These are phyloP conservation scores for Fusarium hainanense DNA, from an alignment of 2,329 filamentous ascomycete species.

Conservation along the genomic window DNA sequence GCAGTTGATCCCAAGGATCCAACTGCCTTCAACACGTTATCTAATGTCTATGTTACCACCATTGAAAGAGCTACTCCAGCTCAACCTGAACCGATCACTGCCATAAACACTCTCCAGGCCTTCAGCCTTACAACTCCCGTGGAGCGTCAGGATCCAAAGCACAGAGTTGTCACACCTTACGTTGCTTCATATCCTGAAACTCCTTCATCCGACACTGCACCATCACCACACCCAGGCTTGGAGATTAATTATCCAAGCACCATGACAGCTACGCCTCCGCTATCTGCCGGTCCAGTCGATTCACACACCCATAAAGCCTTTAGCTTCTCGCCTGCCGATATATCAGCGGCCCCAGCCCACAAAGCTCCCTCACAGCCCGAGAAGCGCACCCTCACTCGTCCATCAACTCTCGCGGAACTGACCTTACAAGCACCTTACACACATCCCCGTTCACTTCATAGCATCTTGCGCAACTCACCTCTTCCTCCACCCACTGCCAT, in stretches of 20 bases:
- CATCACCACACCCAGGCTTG: slow-evolving; percentile 58
- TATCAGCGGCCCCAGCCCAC: slow-evolving; percentile 26
- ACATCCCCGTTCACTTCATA: slow-evolving; percentile 68
- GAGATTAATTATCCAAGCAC: slow-evolving; percentile 64
- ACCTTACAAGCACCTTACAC: slow-evolving; percentile 63
- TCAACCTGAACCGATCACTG: slow-evolving; percentile 59
- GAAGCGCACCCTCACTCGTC: slow-evolving; percentile 25
- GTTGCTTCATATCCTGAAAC: slow-evolving; percentile 63
- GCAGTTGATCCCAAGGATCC: slow-evolving; percentile 66
- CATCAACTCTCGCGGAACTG: slow-evolving; percentile 27
- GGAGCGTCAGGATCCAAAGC: slow-evolving; percentile 48
- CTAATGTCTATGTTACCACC: slow-evolving; percentile 72
- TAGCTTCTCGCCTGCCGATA: slow-evolving; percentile 56
- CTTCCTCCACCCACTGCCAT: slow-evolving; percentile 64
- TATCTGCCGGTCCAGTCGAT: slow-evolving; percentile 65
- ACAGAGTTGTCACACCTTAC: slow-evolving; percentile 57
- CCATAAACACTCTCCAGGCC: slow-evolving; percentile 58
- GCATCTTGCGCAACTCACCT: slow-evolving; percentile 74
- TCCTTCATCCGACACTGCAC: slow-evolving; percentile 62
- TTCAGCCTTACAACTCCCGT: slow-evolving; percentile 48
- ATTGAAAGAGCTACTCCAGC: slow-evolving; percentile 68
- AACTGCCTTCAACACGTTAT: slow-evolving; percentile 73
- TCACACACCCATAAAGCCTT: slow-evolving; percentile 56
- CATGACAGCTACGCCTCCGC: slow-evolving; percentile 69
- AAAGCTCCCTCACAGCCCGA: slow-evolving; percentile 26